Conservation (phyloP, 2,329 filamentous ascomycete genomes). For the Ophiostoma ulmi region DNA sequence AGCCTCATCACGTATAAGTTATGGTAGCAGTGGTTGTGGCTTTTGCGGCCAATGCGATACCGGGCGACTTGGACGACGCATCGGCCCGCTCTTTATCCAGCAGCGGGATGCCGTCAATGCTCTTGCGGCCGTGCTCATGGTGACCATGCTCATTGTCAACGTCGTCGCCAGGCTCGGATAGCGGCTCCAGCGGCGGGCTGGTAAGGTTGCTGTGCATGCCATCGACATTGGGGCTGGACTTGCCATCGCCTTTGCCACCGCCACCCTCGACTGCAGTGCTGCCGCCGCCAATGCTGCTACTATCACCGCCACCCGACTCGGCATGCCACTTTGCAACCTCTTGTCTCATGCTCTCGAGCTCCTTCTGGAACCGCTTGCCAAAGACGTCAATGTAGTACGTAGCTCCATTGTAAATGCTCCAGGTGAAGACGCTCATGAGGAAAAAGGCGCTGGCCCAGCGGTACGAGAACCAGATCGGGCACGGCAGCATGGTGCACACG, state of each 20-base stretch:
- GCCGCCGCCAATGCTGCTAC: slow-evolving; percentile 20
- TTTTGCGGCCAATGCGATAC: too few species aligned
- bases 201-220: slow-evolving; percentile 18
- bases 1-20: too few species aligned
- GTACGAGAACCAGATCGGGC: slow-evolving; percentile 90
- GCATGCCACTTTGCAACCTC: slow-evolving; percentile 85
- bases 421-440: slow-evolving; percentile 76
- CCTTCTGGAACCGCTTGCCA: slow-evolving; percentile 92
- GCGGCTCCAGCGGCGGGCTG: slow-evolving; percentile 27
- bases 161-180: slow-evolving; percentile 24
- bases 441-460: slow-evolving; percentile 73
- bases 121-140: slow-evolving; percentile 29
- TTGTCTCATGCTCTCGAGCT: slow-evolving; percentile 79
- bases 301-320: slow-evolving; percentile 40
- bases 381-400: slow-evolving; percentile 99
- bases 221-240: background rate
- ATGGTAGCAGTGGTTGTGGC: too few species aligned
- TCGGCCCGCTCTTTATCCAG: slow-evolving; percentile 39
- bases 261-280: slow-evolving; percentile 7
- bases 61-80: too few species aligned
- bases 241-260: background rate
- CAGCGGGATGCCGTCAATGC: slow-evolving; percentile 54
- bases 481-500: slow-evolving; percentile 87
- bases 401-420: slow-evolving; percentile 94
- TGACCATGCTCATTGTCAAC: slow-evolving; percentile 28